These are phyloP conservation scores for Penicillium samsonianum DNA, from an alignment of 495 filamentous ascomycete species.

Conservation along the genomic window DNA sequence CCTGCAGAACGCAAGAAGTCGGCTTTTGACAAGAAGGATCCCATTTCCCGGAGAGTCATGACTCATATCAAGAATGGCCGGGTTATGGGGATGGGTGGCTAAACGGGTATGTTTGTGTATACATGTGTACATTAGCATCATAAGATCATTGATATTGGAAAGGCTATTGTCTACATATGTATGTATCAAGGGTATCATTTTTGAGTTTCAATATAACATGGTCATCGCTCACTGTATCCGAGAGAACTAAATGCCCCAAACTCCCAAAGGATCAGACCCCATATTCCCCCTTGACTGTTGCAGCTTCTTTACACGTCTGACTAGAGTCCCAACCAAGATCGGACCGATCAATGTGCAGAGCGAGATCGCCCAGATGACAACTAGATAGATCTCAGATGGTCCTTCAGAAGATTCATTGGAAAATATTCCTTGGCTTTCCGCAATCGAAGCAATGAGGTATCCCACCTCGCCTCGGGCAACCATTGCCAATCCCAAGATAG, in stretches of 20 bases:
- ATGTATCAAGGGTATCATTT: not conserved
- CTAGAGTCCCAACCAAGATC: conserved; percentile 62
- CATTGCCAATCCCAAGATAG: conserved; percentile 65
- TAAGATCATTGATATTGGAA: not conserved
- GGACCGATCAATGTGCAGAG: conserved; percentile 76
- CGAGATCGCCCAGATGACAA: conserved; percentile 74
- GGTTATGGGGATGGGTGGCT: conserved; percentile 13
- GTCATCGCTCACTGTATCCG: not conserved
- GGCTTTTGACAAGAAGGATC: conserved; percentile 27
- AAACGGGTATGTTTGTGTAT: not conserved
- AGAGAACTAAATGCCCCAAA: conserved; percentile 36
- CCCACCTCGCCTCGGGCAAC: conserved; percentile 78
- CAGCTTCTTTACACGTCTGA: conserved; percentile 48
- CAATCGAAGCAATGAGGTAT: conserved; percentile 72
- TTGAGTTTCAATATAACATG: not conserved
- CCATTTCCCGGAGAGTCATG: conserved; percentile 19
- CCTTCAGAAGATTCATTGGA: conserved; percentile 16
- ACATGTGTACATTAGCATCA: not conserved
- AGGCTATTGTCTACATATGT: not conserved
- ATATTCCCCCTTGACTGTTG: conserved; percentile 27
- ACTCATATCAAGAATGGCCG: conserved; percentile 27
- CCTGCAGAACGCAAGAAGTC: conserved; percentile 21
- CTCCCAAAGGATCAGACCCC: conserved; percentile 37
- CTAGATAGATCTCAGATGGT: conserved; percentile 56
- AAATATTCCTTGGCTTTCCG: conserved; percentile 61